Conservation (phyloP, 2,329 filamentous ascomycete species). For the Penicillium sp. region DNA sequence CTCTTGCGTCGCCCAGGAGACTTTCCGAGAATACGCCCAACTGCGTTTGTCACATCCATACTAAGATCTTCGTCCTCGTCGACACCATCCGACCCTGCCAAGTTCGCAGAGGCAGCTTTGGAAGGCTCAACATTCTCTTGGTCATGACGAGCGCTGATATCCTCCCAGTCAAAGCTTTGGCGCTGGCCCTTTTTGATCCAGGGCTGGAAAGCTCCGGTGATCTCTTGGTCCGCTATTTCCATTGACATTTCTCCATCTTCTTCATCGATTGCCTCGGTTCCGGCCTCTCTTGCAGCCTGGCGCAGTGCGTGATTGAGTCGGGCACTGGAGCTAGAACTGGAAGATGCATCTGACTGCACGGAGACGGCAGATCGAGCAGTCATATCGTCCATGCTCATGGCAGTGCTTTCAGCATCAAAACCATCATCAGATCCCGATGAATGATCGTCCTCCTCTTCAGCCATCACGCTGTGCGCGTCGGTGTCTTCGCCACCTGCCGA, state of each 20-base stretch:
- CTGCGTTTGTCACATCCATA: slow-evolving; percentile 85
- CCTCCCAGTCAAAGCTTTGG: slow-evolving; percentile 41
- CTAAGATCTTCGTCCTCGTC: slow-evolving; percentile 67
- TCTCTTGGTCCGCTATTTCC: slow-evolving; percentile 64
- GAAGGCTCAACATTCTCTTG: slow-evolving; percentile 44
- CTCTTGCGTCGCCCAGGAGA: slow-evolving; percentile 31
- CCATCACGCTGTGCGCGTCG: slow-evolving; percentile 32
- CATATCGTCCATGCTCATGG: slow-evolving; percentile 76
- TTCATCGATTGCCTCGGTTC: slow-evolving; percentile 63
- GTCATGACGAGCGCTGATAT: slow-evolving; percentile 40
- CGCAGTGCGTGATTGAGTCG: slow-evolving; percentile 72
- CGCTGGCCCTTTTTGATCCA: slow-evolving; percentile 45
- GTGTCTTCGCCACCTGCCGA: slow-evolving; percentile 46
- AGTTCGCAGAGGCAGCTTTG: slow-evolving; percentile 9
- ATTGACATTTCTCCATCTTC: slow-evolving; percentile 67
- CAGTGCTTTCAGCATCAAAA: slow-evolving; percentile 62
- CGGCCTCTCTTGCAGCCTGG: slow-evolving; percentile 68
- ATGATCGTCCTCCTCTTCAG: slow-evolving; percentile 40
- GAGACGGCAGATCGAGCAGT: slow-evolving; percentile 64
- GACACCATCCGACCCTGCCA: slow-evolving; percentile 35
- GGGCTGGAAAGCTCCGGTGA: slow-evolving; percentile 47
- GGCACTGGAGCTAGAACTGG: slow-evolving; percentile 61
- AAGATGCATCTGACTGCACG: slow-evolving; percentile 49
- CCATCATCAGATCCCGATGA: slow-evolving; percentile 47
- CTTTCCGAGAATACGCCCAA: slow-evolving; percentile 69